Percentiles rank a stretch among this genome's conserved stretches.
phyloP scores from a whole-genome alignment of 441 rosid species.

The Isatis lusitanica region DNA sequence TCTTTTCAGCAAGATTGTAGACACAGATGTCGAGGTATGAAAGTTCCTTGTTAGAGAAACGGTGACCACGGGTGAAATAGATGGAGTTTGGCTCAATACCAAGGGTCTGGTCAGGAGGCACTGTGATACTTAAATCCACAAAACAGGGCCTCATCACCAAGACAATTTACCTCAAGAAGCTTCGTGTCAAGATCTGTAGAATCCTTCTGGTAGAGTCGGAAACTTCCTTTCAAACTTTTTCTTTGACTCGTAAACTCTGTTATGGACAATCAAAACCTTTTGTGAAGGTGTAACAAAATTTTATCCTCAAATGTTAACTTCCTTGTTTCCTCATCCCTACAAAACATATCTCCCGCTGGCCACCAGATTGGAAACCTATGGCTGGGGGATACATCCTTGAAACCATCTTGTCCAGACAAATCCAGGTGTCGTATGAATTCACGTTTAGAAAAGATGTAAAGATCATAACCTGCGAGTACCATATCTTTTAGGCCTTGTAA shows the following conservation, averaged over 20 bases:
- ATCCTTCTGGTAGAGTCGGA: neutral
- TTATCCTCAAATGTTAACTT: too few relatives aligned
- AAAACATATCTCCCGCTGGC: too few relatives aligned
- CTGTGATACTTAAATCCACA: neutral
- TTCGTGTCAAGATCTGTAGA: neutral
- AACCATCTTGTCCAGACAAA: neutral
- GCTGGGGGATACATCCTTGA: neutral
- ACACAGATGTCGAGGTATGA: neutral
- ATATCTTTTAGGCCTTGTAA: neutral
- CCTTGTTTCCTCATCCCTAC: too few relatives aligned
- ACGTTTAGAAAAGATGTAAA: neutral
- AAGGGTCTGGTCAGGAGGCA: neutral
- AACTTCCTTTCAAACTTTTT: too few relatives aligned
- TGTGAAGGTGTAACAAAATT: neutral
- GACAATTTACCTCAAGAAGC: neutral
- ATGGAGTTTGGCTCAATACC: neutral
- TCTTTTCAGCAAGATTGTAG: neutral
- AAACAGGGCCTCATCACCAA: neutral
- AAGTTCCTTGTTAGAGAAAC: neutral
- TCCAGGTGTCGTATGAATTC: neutral
- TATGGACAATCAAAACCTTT: neutral
- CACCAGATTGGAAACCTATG: neutral
- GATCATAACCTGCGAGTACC: neutral
- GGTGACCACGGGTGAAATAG: neutral
- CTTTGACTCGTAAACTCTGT: neutral